Conservation (phyloP, 352 stramenopile species). For the Phytophthora aleatoria region DNA sequence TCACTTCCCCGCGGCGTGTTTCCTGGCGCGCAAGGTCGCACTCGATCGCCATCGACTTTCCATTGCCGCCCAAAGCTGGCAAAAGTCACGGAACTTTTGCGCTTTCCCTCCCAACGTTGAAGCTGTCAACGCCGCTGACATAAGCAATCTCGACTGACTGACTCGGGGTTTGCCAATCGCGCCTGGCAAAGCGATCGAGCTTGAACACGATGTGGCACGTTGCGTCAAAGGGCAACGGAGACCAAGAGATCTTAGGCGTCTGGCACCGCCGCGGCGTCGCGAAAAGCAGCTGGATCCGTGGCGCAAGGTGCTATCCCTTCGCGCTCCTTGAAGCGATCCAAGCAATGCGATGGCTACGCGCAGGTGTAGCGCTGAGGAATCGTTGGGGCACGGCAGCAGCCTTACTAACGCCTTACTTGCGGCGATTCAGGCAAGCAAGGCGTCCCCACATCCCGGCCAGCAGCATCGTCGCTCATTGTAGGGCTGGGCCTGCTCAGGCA, state of each 20-base stretch:
- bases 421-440: conserved; percentile 2
- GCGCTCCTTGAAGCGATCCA: conserved; percentile 26
- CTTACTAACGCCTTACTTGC: conserved; percentile 22
- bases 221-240: conserved; percentile 6
- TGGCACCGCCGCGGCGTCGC: conserved; percentile 23
- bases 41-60: conserved; percentile 5
- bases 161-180: conserved; percentile 17
- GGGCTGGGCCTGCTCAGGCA: conserved; percentile 15
- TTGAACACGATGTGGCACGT: conserved; percentile 23
- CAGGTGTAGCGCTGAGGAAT: conserved; percentile 8
- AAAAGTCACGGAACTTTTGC: conserved; percentile 3
- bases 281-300: conserved; percentile 36
- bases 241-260: conserved; percentile 25
- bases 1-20: not conserved
- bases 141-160: conserved; percentile 31
- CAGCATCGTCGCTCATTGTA: conserved; percentile 18
- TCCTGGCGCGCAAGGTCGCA: not conserved
- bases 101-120: conserved; percentile 13
- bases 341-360: conserved; percentile 19
- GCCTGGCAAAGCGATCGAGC: not conserved
- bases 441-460: conserved; percentile 2
- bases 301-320: conserved; percentile 7
- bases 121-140: conserved; percentile 11
- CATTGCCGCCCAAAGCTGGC: not conserved
- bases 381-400: conserved; percentile 17